Conservation (phyloP, 345 rosid genomes). For the Moricandia moricandioides region DNA sequence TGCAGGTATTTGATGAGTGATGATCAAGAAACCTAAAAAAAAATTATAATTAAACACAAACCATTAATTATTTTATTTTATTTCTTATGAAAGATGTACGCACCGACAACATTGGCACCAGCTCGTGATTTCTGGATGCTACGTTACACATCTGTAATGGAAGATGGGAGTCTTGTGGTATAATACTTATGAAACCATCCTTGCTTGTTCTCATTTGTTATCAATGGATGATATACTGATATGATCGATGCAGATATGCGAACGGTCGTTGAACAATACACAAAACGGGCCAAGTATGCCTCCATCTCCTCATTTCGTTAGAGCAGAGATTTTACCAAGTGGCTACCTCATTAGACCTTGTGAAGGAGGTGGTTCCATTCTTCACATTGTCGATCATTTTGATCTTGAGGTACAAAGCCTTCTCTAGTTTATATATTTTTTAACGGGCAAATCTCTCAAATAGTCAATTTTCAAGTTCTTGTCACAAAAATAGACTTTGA, state of each 20-base stretch:
- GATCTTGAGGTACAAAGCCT: constrained; percentile 70
- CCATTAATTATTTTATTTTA: not conserved
- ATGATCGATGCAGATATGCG: constrained; percentile 57
- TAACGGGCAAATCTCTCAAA: too few relatives aligned
- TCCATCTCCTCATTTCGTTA: constrained; percentile 82
- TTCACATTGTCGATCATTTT: constrained; percentile 89
- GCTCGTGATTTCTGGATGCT: constrained; percentile 99
- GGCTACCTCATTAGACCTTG: constrained; percentile 95
- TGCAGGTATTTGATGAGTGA: constrained; percentile 60
- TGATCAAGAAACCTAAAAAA: constrained; percentile 10
- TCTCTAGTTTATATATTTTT: not conserved
- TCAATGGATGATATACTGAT: not conserved
- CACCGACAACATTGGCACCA: constrained; percentile 96
- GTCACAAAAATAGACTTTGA: too few relatives aligned
- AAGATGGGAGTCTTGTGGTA: constrained; percentile 99
- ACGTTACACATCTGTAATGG: constrained; percentile 90
- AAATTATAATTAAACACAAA: not conserved
- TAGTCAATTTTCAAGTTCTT: too few relatives aligned
- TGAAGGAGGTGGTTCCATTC: constrained; percentile 97
- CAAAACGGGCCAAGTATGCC: constrained; percentile 98
- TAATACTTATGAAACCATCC: constrained; percentile 5
- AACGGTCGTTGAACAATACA: constrained; percentile 85
- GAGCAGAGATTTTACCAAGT: constrained; percentile 92
- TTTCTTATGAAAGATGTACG: constrained; percentile 49
- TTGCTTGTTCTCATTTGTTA: not conserved